These are phyloP conservation scores for Xylariaceae sp. DNA, from an alignment of 2,329 filamentous ascomycete genomes.

Conservation along the genomic window DNA sequence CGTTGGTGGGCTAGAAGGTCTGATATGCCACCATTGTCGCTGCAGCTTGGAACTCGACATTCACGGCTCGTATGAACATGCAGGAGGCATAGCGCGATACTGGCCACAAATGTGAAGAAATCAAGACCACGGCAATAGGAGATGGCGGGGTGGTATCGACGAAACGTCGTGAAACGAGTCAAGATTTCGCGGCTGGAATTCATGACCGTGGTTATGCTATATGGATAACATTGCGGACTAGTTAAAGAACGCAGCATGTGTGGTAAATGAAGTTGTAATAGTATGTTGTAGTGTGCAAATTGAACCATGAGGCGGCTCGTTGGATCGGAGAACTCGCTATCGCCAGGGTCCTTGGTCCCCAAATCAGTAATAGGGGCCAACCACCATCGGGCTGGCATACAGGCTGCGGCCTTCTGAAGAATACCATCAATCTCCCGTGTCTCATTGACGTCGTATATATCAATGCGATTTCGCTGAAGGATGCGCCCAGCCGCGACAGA, in stretches of 20 bases:
- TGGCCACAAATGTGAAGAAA: conserved; percentile 38
- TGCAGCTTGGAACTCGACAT: background rate
- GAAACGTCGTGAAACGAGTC: conserved; percentile 35
- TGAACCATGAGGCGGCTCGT: conserved; percentile 38
- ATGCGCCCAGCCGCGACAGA: conserved; percentile 34
- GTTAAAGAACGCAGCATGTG: conserved; percentile 33
- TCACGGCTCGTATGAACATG: conserved; percentile 35
- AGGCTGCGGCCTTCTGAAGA: conserved; percentile 33
- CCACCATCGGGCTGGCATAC: conserved; percentile 42
- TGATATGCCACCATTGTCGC: conserved; percentile 16
- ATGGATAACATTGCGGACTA: conserved; percentile 28
- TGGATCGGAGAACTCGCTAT: conserved; percentile 26
- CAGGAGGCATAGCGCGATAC: conserved; percentile 36
- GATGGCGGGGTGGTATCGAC: conserved; percentile 25
- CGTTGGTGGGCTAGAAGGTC: conserved; percentile 39
- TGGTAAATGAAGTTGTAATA: conserved; percentile 42
- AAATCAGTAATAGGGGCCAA: conserved; percentile 20
- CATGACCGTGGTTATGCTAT: conserved; percentile 37
- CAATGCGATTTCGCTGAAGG: conserved; percentile 33
- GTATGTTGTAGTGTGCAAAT: conserved; percentile 38
- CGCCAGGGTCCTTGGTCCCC: background rate
- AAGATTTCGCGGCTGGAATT: conserved; percentile 41
- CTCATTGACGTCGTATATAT: conserved; percentile 25
- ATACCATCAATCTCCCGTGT: conserved; percentile 35
- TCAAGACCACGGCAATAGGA: conserved; percentile 39